These are phyloP conservation scores for Cryphonectria carpinicola DNA, from an alignment of 2,329 filamentous ascomycete genomes.

Conservation along the genomic window DNA sequence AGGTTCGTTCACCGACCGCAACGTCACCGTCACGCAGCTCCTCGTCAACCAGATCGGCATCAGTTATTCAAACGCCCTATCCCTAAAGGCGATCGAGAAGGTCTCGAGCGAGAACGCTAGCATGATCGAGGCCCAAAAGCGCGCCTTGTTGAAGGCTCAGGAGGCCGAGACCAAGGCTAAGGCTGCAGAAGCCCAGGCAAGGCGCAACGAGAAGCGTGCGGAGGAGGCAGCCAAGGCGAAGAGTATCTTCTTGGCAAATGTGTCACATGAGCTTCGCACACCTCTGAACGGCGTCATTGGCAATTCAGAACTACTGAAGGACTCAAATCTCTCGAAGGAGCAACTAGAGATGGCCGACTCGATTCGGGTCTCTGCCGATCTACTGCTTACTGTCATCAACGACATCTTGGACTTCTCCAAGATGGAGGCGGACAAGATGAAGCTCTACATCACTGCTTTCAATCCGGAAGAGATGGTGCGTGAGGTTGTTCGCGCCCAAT, in stretches of 20 bases:
- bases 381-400: slow-evolving; percentile 90
- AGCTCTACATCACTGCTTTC: slow-evolving; percentile 74
- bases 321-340: slow-evolving; percentile 74
- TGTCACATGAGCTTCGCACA: slow-evolving; percentile 80
- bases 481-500: slow-evolving; percentile 67
- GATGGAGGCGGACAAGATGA: slow-evolving; percentile 86
- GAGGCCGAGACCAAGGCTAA: slow-evolving; percentile 78
- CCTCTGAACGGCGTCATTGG: slow-evolving; percentile 88
- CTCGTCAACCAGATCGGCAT: slow-evolving; percentile 80
- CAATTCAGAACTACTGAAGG: slow-evolving; percentile 81
- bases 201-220: slow-evolving; percentile 78
- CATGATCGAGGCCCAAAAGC: slow-evolving; percentile 78
- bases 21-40: slow-evolving; percentile 67
- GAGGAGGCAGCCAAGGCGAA: slow-evolving; percentile 85
- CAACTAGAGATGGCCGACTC: slow-evolving; percentile 87
- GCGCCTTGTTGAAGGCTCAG: slow-evolving; percentile 71
- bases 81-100: slow-evolving; percentile 73
- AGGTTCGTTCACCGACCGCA: slow-evolving; percentile 74
- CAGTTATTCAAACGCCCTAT: slow-evolving; percentile 69
- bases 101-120: slow-evolving; percentile 77
- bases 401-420: slow-evolving; percentile 96
- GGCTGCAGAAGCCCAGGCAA: slow-evolving; percentile 74
- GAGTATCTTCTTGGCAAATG: slow-evolving; percentile 78
- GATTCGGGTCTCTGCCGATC: slow-evolving; percentile 82
- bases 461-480: slow-evolving; percentile 69